Conservation (phyloP, 2,329 filamentous ascomycete genomes). For the Aspergillus awamori region DNA sequence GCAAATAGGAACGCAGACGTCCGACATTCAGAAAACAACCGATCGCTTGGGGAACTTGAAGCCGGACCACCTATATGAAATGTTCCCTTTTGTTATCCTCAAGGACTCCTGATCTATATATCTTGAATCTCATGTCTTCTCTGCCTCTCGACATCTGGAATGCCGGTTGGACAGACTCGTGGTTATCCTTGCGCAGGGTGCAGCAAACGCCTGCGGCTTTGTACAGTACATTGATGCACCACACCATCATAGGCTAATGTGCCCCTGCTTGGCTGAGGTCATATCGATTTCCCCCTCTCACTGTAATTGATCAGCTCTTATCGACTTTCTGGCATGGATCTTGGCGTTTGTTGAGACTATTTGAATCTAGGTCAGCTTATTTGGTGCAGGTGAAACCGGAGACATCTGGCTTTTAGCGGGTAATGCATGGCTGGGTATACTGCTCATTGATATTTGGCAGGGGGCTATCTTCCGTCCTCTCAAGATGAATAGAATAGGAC, state of each 20-base stretch:
- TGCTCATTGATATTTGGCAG: too few species aligned
- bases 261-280: background rate
- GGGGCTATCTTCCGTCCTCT: too few species aligned
- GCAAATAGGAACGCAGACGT: background rate
- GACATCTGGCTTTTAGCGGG: background rate
- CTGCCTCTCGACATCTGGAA: background rate
- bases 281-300: background rate
- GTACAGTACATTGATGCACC: slow-evolving; percentile 1
- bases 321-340: background rate
- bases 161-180: background rate
- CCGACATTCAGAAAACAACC: slow-evolving; percentile 5
- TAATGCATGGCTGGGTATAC: background rate
- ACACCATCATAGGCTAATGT: background rate
- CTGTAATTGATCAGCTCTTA: background rate
- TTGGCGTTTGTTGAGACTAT: background rate
- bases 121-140: background rate
- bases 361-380: background rate
- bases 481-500: too few species aligned
- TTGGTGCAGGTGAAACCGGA: background rate
- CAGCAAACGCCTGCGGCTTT: background rate
- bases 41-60: slow-evolving; percentile 27
- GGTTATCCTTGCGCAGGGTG: background rate
- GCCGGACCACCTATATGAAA: slow-evolving; percentile 22
- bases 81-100: background rate
- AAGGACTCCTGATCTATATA: background rate